Conservation (phyloP, 441 rosid genomes). For the Adansonia gregorii region DNA sequence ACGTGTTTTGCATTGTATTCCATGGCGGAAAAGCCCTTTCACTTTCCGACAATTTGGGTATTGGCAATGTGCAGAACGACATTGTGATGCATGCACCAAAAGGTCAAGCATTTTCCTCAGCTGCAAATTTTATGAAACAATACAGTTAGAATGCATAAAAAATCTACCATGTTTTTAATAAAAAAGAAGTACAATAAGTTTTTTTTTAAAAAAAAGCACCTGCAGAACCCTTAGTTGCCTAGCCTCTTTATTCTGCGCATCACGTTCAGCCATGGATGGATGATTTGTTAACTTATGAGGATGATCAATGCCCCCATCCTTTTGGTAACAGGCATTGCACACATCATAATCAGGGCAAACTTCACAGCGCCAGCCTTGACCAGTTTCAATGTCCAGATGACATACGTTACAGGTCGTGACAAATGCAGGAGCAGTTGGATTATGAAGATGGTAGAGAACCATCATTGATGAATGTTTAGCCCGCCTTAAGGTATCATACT, state of each 20-base stretch:
- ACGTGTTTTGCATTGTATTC: constrained; percentile 88
- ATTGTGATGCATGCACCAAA: constrained; percentile 96
- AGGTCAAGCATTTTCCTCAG: constrained; percentile 99
- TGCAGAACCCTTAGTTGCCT: constrained; percentile 87
- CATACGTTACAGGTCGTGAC: constrained; percentile 89
- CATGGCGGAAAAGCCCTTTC: constrained; percentile 96
- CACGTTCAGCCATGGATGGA: constrained; percentile 91
- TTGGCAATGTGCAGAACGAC: constrained; percentile 86
- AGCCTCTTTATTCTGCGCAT: constrained; percentile 98
- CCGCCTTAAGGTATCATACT: constrained; percentile 95
- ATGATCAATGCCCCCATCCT: constrained; percentile 93
- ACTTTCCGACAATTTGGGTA: constrained; percentile 99
- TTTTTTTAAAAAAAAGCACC: constrained; percentile 44
- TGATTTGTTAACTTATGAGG: constrained; percentile 98
- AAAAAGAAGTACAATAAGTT: neutral
- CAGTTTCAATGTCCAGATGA: constrained; percentile 93
- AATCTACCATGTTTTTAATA: neutral
- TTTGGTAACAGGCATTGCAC: constrained; percentile 85
- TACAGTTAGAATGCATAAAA: neutral
- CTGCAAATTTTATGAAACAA: constrained; percentile 52
- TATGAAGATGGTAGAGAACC: constrained; percentile 99
- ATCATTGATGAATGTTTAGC: constrained; percentile 99
- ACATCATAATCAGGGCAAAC: constrained; percentile 98
- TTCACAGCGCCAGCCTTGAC: constrained; percentile 99
- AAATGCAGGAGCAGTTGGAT: constrained; percentile 99